These are phyloP conservation scores for Eucalyptus tenuipes DNA, from an alignment of 345 rosid species.

Conservation along the genomic window DNA sequence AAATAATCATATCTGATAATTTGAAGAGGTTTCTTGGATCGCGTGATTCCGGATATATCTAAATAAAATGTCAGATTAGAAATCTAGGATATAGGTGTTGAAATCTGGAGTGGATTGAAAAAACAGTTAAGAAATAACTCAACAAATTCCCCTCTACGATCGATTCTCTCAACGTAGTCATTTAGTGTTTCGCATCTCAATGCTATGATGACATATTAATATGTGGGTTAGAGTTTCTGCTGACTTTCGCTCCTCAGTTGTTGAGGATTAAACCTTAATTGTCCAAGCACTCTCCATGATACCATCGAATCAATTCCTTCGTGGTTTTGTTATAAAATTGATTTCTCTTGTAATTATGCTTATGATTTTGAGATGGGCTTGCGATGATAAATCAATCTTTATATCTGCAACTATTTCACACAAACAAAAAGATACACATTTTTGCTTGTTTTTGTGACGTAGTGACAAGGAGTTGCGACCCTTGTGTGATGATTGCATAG, in stretches of 20 bases:
- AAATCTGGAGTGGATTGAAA: background rate
- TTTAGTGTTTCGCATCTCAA: background rate
- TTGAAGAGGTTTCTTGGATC: background rate
- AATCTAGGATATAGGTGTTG: background rate
- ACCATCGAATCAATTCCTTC: background rate
- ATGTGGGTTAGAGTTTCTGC: constrained; percentile 89
- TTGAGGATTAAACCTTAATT: constrained; percentile 98
- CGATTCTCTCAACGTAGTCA: background rate
- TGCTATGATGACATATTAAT: constrained; percentile 46
- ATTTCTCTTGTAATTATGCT: background rate
- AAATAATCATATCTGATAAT: background rate
- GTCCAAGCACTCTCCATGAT: constrained; percentile 52
- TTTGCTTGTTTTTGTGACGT: background rate
- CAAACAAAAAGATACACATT: background rate
- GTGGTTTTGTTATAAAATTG: background rate
- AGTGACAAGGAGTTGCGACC: background rate
- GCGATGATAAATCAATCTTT: constrained; percentile 46
- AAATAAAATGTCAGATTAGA: background rate
- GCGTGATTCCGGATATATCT: too few species aligned
- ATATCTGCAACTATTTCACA: background rate
- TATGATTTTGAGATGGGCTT: constrained; percentile 11
- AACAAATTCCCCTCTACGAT: background rate
- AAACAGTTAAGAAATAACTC: background rate
- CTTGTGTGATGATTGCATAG: background rate
- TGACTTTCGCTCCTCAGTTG: constrained; percentile 35